Conservation (phyloP, 371 early-diverging fungal species). For the Rhizopus microsporus region DNA sequence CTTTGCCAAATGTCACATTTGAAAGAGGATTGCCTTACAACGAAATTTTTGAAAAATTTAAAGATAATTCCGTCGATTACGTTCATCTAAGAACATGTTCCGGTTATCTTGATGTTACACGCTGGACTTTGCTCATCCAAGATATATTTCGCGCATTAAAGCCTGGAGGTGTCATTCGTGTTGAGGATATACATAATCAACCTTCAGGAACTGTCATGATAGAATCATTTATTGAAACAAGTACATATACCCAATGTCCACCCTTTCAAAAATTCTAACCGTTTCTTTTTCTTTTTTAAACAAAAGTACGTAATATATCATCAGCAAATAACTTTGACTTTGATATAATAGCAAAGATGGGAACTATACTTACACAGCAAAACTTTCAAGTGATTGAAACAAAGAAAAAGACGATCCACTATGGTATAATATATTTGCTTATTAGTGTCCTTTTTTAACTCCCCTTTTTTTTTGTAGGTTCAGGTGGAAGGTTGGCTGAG, state of each 20-base stretch:
- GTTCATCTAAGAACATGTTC: slow-evolving; percentile 32
- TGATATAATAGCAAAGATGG: slow-evolving; percentile 29
- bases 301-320: slow-evolving; percentile 28
- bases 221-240: slow-evolving; percentile 43
- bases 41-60: neutral
- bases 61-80: slow-evolving; percentile 31
- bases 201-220: slow-evolving; percentile 38
- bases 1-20: slow-evolving; percentile 31
- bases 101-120: slow-evolving; percentile 5
- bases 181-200: slow-evolving; percentile 36
- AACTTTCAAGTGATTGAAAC: slow-evolving; percentile 29
- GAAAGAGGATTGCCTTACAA: neutral
- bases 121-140: slow-evolving; percentile 19
- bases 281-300: neutral
- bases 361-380: slow-evolving; percentile 16
- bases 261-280: neutral
- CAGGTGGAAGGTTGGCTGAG: slow-evolving; percentile 31
- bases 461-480: slow-evolving; percentile 11
- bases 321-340: slow-evolving; percentile 17
- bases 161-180: slow-evolving; percentile 39
- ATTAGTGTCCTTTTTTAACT: neutral
- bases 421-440: slow-evolving; percentile 17
- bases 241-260: slow-evolving; percentile 17
- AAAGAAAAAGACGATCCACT: slow-evolving; percentile 29
- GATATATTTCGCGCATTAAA: slow-evolving; percentile 35